Conservation (phyloP, 78 protist species). For the Bodo saltans region DNA sequence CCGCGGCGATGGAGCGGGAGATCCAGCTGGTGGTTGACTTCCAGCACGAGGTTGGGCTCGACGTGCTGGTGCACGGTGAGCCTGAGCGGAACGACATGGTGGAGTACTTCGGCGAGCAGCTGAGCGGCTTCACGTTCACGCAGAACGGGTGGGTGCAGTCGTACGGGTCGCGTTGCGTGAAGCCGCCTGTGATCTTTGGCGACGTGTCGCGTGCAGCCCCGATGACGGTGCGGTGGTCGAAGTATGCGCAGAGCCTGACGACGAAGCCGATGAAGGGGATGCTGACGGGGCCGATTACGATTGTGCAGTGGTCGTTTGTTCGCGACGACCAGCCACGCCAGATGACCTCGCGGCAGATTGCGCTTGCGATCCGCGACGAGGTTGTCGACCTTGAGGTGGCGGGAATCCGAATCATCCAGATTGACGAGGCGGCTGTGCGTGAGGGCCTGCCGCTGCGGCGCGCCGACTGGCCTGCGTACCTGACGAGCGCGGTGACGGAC, state of each 20-base stretch:
- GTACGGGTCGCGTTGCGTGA: slow-evolving; percentile 70
- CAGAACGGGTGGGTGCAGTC: slow-evolving; percentile 71
- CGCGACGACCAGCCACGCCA: slow-evolving; percentile 63
- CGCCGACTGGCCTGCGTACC: slow-evolving; percentile 47
- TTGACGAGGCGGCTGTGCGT: slow-evolving; percentile 77
- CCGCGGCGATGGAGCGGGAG: slow-evolving; percentile 44
- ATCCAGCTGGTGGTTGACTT: slow-evolving; percentile 32
- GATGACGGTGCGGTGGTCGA: slow-evolving; percentile 54
- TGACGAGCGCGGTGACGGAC: slow-evolving; percentile 53
- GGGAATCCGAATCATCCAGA: slow-evolving; percentile 55
- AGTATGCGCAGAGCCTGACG: slow-evolving; percentile 55
- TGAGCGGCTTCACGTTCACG: slow-evolving; percentile 62
- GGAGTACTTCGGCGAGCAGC: slow-evolving; percentile 62
- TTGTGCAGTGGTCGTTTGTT: slow-evolving; percentile 72
- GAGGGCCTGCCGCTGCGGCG: slow-evolving; percentile 69
- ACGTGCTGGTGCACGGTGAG: slow-evolving; percentile 74
- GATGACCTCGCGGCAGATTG: slow-evolving; percentile 52
- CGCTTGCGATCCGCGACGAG: slow-evolving; percentile 72
- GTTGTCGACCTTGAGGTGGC: slow-evolving; percentile 61
- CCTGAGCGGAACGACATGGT: slow-evolving; percentile 75
- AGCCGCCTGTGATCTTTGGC: slow-evolving; percentile 66
- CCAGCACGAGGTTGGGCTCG: slow-evolving; percentile 67
- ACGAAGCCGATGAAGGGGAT: slow-evolving; percentile 72
- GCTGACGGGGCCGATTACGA: slow-evolving; percentile 77
- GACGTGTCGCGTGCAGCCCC: slow-evolving; percentile 55